Base-by-base conservation (phyloP, 2,329 filamentous ascomycete genomes). In the Sclerotiophoma versabilis region DNA sequence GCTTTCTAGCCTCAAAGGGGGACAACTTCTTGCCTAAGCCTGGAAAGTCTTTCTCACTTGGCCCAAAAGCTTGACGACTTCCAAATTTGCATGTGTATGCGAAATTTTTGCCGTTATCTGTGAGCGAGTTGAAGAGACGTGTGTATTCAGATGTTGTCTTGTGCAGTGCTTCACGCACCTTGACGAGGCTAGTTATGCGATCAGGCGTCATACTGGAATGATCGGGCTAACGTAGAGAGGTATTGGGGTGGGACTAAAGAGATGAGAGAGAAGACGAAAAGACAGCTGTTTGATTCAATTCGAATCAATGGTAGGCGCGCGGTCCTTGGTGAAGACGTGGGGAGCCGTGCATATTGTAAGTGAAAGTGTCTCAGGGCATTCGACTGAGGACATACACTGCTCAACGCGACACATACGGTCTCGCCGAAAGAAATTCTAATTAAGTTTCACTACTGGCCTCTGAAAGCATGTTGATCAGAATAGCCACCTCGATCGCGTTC, bases 1-100 rank as follows among this genome's bases (percentile, higher is more conserved):
- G 5, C 12, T 33, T 47, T 14, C 34, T 41, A 5, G 33, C 5
- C 2, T 30, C 36, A 32, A 61, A 60, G 3, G 60, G 57, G 10
- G 58, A 56, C 9, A 50, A 22, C 11, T 47, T 58, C 27, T 49
- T 58, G 27, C 57, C 57, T 4, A 60, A 30, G 8, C 20, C 25
- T 10, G 60, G 58, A n/a, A 54, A 59, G 20, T 58, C 50, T 6
- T 9, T 17, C 6, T 61, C 49, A 1, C 33, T 10, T 6, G n/a
- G 37, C 7, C 50, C 50, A 22, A 54, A 54, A 20, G 19, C 4
- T 5, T 26, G 23, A 17, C 44, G 50, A 11, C 5, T 8, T 6
- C 37, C 7, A 10, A 17, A 37, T 6, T 34, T 49, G 22, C 39
- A 46, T 23, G 44, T 44, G 8, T 49, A 47, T 4, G 57, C 43